A percentile compares a stretch with the other conserved stretches of the same genome.
Evolutionary conservation across 768 basidiomycete species (phyloP).

Genomic region (Cystobasidium onofrii): DNA sequence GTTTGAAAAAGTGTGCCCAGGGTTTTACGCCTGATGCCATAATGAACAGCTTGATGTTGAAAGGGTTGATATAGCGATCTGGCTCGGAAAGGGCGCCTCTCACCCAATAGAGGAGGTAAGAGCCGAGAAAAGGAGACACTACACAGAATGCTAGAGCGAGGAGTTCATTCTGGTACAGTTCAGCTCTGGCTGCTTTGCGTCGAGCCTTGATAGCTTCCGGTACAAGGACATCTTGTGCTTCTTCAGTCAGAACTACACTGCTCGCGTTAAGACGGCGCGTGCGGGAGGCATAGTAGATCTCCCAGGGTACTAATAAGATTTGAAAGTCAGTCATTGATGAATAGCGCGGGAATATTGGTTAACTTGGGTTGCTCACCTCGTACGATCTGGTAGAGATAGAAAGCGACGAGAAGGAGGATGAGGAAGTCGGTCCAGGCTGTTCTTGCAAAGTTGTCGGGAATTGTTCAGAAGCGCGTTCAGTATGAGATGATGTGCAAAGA

Average conservation of each 20-base stretch:
- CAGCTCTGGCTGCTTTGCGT: slow-evolving; percentile 24
- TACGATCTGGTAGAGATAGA: slow-evolving; percentile 43
- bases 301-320: slow-evolving; percentile 41
- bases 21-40: slow-evolving; percentile 43
- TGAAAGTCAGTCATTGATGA: neutral
- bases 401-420: slow-evolving; percentile 41
- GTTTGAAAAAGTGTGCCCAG: slow-evolving; percentile 34
- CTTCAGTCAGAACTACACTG: neutral
- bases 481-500: too few species aligned
- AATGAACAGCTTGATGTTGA: slow-evolving; percentile 39
- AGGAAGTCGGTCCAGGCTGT: slow-evolving; percentile 41
- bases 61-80: slow-evolving; percentile 42
- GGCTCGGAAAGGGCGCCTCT: slow-evolving; percentile 37
- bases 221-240: neutral
- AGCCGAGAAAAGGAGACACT: slow-evolving; percentile 38
- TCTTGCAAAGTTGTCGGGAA: neutral
- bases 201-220: slow-evolving; percentile 20
- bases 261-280: slow-evolving; percentile 37
- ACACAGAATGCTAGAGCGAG: slow-evolving; percentile 37
- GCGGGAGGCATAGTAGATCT: slow-evolving; percentile 42
- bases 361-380: slow-evolving; percentile 41
- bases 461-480: too few species aligned
- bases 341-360: neutral
- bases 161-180: slow-evolving; percentile 38
- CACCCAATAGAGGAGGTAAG: slow-evolving; percentile 35